Conservation (phyloP, 2,329 filamentous ascomycete species). For the Fonsecaea multimorphosa region DNA sequence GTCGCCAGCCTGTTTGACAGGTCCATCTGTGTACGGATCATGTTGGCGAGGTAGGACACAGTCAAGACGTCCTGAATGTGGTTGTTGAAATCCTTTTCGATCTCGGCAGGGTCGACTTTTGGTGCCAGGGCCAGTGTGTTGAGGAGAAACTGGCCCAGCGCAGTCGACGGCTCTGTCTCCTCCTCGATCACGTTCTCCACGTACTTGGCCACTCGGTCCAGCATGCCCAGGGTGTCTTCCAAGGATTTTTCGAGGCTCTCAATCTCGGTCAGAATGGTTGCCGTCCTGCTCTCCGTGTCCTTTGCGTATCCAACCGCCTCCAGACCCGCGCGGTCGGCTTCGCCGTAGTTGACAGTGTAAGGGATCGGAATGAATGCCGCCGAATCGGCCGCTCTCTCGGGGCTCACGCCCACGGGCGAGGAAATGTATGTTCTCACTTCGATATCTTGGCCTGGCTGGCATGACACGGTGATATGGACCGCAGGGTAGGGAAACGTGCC, state of each 20-base stretch:
- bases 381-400: slow-evolving; percentile 92
- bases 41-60: slow-evolving; percentile 97
- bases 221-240: slow-evolving; percentile 84
- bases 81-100: slow-evolving; percentile 99
- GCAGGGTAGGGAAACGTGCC: slow-evolving; percentile 98
- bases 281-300: slow-evolving; percentile 75
- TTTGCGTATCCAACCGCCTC: slow-evolving; percentile 84
- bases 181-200: slow-evolving; percentile 88
- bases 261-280: slow-evolving; percentile 81
- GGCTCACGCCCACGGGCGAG: slow-evolving; percentile 90
- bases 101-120: slow-evolving; percentile 87
- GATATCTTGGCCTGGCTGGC: slow-evolving; percentile 84
- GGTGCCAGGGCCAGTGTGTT: slow-evolving; percentile 90
- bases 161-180: slow-evolving; percentile 93
- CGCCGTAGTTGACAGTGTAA: slow-evolving; percentile 88
- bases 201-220: slow-evolving; percentile 90
- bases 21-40: slow-evolving; percentile 98
- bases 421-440: slow-evolving; percentile 94
- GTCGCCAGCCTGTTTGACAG: slow-evolving; percentile 92
- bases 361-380: slow-evolving; percentile 98
- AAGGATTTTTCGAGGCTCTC: slow-evolving; percentile 85
- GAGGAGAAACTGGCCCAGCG: slow-evolving; percentile 92
- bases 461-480: slow-evolving; percentile 93
- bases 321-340: slow-evolving; percentile 76
- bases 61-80: slow-evolving; percentile 99